A percentile compares a stretch with the other conserved stretches of the same genome.
Evolutionary conservation across 345 rosid genomes (phyloP).

Genomic region (Lepidium didymum): DNA sequence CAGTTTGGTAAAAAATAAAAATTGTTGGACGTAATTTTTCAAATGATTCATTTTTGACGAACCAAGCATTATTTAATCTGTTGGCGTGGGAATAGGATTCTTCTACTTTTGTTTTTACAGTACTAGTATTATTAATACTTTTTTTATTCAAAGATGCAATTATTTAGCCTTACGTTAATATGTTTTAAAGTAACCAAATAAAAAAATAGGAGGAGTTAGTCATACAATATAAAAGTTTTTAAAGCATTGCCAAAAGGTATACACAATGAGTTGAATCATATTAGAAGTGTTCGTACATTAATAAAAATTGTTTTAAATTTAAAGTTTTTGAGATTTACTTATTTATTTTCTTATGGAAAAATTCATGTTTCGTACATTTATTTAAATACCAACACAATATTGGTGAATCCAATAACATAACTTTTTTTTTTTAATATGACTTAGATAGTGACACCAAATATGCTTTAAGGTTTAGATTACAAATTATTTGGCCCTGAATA

Average conservation of each 20-base stretch:
- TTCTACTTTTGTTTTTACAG: neutral
- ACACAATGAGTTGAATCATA: neutral
- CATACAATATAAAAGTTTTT: neutral
- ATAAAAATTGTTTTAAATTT: neutral
- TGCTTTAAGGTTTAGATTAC: neutral
- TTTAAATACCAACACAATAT: neutral
- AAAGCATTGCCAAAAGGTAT: neutral
- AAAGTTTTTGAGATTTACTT: neutral
- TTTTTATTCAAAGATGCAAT: neutral
- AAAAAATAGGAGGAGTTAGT: neutral
- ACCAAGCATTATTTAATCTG: neutral
- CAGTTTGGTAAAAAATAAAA: neutral
- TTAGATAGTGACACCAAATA: neutral
- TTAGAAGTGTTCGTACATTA: neutral
- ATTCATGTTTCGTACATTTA: too few relatives aligned
- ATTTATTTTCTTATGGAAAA: neutral
- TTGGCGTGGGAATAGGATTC: slow-evolving; percentile 6
- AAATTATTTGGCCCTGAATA: neutral
- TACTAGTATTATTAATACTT: neutral
- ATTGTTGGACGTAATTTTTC: neutral
- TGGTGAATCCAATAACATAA: neutral
- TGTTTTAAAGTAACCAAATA: neutral
- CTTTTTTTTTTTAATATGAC: neutral
- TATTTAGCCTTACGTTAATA: neutral
- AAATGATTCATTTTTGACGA: neutral